These are phyloP conservation scores for Selaginella moellendorffii DNA, from an alignment of 75 land plant genomes.

Conservation along the genomic window DNA sequence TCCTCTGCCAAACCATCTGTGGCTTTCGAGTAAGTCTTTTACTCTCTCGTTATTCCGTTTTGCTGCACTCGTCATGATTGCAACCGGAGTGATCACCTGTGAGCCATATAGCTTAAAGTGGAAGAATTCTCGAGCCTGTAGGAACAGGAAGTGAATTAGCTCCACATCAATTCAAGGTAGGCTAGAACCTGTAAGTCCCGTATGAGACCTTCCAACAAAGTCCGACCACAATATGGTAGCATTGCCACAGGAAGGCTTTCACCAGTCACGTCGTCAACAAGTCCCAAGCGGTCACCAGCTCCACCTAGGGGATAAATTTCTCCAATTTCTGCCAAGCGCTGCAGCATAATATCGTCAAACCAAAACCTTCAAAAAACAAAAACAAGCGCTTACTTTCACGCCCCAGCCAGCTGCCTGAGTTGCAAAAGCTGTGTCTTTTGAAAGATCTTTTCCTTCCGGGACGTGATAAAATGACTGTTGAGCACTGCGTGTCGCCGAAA, in stretches of 20 bases:
- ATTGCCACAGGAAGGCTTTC: slow-evolving; percentile 95
- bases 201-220: slow-evolving; percentile 84
- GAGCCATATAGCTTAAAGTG: slow-evolving; percentile 66
- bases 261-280: slow-evolving; percentile 67
- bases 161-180: slow-evolving; percentile 3
- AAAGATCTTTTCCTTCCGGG: slow-evolving; percentile 64
- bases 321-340: slow-evolving; percentile 79
- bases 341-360: slow-evolving; percentile 9
- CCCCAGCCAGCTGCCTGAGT: slow-evolving; percentile 92
- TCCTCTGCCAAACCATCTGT: slow-evolving; percentile 86
- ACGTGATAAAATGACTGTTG: slow-evolving; percentile 17
- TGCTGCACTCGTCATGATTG: slow-evolving; percentile 97
- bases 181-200: slow-evolving; percentile 99
- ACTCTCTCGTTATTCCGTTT: slow-evolving; percentile 78
- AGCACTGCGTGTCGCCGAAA: slow-evolving; percentile 19
- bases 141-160: slow-evolving; percentile 4
- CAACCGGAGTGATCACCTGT: slow-evolving; percentile 84
- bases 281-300: slow-evolving; percentile 85
- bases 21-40: slow-evolving; percentile 51
- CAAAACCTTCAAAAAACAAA: too few species aligned
- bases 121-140: slow-evolving; percentile 87
- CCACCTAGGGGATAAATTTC: slow-evolving; percentile 99
- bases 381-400: slow-evolving; percentile 66
- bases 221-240: slow-evolving; percentile 92
- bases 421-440: slow-evolving; percentile 55